Evolutionary conservation across 257 asterid genomes (phyloP).

Genomic region (Ligustrum vulgare): DNA sequence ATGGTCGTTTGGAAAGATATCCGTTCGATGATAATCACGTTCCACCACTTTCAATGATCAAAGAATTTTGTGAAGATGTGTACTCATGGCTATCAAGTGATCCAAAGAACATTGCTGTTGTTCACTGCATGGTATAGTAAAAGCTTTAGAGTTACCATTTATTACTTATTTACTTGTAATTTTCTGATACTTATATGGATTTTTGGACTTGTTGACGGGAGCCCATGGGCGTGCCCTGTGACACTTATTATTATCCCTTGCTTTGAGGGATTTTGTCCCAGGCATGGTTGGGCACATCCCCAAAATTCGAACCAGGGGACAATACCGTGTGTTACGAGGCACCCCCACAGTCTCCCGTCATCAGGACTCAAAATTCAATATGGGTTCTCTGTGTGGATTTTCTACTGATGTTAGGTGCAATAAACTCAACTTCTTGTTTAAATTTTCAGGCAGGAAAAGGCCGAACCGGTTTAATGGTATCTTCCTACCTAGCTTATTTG

Average conservation of each 20-base stretch:
- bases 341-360: too few species aligned
- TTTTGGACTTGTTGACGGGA: not conserved
- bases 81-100: constrained; percentile 69
- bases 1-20: constrained; percentile 71
- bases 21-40: constrained; percentile 87
- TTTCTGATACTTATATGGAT: not conserved
- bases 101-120: constrained; percentile 68
- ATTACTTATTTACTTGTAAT: not conserved
- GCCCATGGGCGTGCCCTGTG: too few species aligned
- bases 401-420: not conserved
- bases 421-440: not conserved
- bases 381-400: not conserved
- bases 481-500: constrained; percentile 57
- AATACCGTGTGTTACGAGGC: too few species aligned
- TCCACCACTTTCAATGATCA: constrained; percentile 65
- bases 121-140: constrained; percentile 73
- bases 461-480: constrained; percentile 85
- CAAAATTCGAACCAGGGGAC: too few species aligned
- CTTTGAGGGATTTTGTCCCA: too few species aligned
- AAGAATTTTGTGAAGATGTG: constrained; percentile 79
- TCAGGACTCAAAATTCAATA: not conserved
- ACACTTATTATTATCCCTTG: too few species aligned
- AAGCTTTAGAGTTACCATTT: not conserved
- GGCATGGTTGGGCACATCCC: too few species aligned
- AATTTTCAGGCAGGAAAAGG: constrained; percentile 81